Conservation (phyloP, 1,139 yeast genomes). For the Candida sp. region DNA sequence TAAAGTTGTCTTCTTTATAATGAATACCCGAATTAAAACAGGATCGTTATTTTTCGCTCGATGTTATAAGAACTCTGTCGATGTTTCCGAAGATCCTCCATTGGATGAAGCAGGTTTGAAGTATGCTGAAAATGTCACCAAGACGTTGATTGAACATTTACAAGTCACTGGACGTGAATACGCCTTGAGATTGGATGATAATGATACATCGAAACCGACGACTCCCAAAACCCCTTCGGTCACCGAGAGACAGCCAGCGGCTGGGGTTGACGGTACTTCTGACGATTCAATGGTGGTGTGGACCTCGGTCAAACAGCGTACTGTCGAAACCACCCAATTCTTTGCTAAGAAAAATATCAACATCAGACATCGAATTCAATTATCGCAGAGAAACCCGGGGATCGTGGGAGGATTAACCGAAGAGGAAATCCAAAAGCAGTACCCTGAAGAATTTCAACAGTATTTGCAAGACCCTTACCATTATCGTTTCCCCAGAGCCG, state of each 20-base stretch:
- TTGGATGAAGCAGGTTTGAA: constrained; percentile 55
- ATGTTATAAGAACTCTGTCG: constrained; percentile 62
- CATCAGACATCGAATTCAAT: constrained; percentile 72
- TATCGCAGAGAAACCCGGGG: constrained; percentile 92
- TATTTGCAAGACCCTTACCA: constrained; percentile 83
- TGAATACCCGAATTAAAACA: constrained; percentile 80
- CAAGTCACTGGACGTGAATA: constrained; percentile 27
- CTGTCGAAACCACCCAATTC: constrained; percentile 72
- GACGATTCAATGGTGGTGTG: constrained; percentile 69
- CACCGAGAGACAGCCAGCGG: constrained; percentile 39
- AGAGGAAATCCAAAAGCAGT: constrained; percentile 54
- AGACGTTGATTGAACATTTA: constrained; percentile 35
- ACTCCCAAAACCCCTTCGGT: constrained; percentile 14
- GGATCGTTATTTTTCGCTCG: constrained; percentile 90
- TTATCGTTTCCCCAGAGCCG: constrained; percentile 88
- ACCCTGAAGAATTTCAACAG: constrained; percentile 68
- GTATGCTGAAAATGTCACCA: constrained; percentile 47
- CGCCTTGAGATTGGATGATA: constrained; percentile 11
- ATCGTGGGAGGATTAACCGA: constrained; percentile 66
- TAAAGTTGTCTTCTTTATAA: constrained; percentile 83
- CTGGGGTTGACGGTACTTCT: constrained; percentile 46
- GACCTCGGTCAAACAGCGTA: constrained; percentile 88
- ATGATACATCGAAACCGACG: constrained; percentile 5
- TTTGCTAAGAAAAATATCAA: constrained; percentile 59
- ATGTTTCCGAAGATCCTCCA: constrained; percentile 60